phyloP scores from a whole-genome alignment of 352 stramenopile species.

The Labyrinthula sp. region DNA sequence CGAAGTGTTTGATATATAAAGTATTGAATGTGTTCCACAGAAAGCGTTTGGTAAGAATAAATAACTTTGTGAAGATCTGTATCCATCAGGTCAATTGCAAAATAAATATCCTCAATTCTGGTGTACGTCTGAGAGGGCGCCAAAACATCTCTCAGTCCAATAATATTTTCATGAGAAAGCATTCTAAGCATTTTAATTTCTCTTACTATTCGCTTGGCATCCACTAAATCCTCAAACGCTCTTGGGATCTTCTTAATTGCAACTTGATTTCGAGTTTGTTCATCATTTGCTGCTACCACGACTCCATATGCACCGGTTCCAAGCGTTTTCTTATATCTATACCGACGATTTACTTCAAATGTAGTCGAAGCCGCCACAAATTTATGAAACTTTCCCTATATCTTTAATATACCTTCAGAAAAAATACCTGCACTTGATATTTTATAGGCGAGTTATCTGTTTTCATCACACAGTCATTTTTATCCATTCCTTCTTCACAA shows the following conservation, averaged over 20 bases:
- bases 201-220: slow-evolving; percentile 93
- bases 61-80: slow-evolving; percentile 92
- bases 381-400: no score
- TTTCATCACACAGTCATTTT: no score
- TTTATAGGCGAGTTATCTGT: no score
- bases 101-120: slow-evolving; percentile 91
- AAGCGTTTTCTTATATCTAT: slow-evolving; percentile 31
- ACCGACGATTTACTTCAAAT: slow-evolving; percentile 21
- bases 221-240: slow-evolving; percentile 87
- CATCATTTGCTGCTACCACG: slow-evolving; percentile 60
- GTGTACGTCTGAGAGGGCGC: slow-evolving; percentile 56
- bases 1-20: slow-evolving; percentile 61
- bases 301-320: slow-evolving; percentile 68
- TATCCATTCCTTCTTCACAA: no score
- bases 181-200: slow-evolving; percentile 80
- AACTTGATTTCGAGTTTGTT: slow-evolving; percentile 47
- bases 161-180: slow-evolving; percentile 82
- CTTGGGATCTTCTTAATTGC: slow-evolving; percentile 80
- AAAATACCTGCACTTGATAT: no score
- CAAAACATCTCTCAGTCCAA: slow-evolving; percentile 80
- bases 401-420: no score
- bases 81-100: slow-evolving; percentile 90
- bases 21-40: slow-evolving; percentile 71
- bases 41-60: slow-evolving; percentile 67
- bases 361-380: slow-evolving; percentile 6